phyloP scores from a whole-genome alignment of 306 rosid genomes.

The Inga leiocalycina region DNA sequence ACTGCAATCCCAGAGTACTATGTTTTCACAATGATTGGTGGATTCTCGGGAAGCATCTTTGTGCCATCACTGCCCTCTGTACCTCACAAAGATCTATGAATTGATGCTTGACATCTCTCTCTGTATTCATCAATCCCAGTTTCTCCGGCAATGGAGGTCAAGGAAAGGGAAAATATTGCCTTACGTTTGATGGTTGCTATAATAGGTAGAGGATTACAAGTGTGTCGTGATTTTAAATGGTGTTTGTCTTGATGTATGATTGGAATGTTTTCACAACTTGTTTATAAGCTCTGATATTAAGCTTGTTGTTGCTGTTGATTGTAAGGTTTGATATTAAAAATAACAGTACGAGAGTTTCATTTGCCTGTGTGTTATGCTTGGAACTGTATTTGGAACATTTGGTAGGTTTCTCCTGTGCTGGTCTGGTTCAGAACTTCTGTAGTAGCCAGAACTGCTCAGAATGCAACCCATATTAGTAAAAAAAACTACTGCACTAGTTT shows the following conservation, averaged over 20 bases:
- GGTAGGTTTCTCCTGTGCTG: background rate
- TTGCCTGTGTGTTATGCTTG: background rate
- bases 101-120: constrained; percentile 27
- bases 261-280: constrained; percentile 35
- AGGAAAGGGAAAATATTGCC: background rate
- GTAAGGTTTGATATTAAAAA: background rate
- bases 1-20: constrained; percentile 70
- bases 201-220: constrained; percentile 11
- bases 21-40: constrained; percentile 37
- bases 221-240: constrained; percentile 34
- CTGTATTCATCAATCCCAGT: background rate
- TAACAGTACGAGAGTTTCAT: constrained; percentile 17
- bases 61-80: constrained; percentile 34
- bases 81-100: constrained; percentile 3
- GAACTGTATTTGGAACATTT: background rate
- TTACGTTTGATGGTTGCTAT: constrained; percentile 14
- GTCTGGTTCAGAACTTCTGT: background rate
- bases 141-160: background rate
- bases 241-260: constrained; percentile 13
- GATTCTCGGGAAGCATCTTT: constrained; percentile 27
- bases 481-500: background rate
- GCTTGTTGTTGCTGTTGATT: background rate
- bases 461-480: background rate
- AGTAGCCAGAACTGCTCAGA: background rate
- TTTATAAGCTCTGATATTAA: background rate